Evolutionary conservation across 2,329 filamentous ascomycete genomes (phyloP), one percentile per base, ranked within the genome.

Genomic region (Stemphylium beticola): DNA sequence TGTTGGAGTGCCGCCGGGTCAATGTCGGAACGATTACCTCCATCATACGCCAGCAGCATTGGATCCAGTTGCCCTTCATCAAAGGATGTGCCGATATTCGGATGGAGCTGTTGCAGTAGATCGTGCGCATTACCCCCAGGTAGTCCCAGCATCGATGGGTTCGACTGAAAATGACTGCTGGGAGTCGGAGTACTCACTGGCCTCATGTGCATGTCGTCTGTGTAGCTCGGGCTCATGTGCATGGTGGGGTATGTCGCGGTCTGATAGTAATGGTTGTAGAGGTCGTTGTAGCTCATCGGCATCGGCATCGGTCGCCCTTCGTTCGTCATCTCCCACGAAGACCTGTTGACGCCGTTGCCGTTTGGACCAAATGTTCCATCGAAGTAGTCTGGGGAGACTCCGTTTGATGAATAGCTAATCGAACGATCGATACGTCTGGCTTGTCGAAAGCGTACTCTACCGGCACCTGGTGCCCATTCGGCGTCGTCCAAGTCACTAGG

Each of bases 191-290:
- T 62, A 38, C 74, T 72, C 22, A 75, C 73, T 49, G 73, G 78
- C 53, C 72, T 78, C 66, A 82, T 76, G 26, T 76, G 73, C 39
- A 82, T 66, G 12, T 76, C 71, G 24, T 74, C 71, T 41, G 67
- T 57, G 26, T 70, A 65, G n/a, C 51, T 57, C 7, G 57, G 49
- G 15, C 48, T 58, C 49, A 70, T 64, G 20, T 58, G 60, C 57
- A 74, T 66, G 41, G 69, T 75, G 15, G 77, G 78, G 41, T 80
- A 78, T 34, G 81, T 67, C 3, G 74, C 73, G n/a, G 77, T 76
- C 52, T 84, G 80, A 60, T 82, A 81, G 66, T 83, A 85, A 40
- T 83, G 79, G 29, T 78, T 77, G 50, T 77, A 77, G 43, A 77
- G 63, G 37, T 79, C 77, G 15, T 71, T 71, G 34, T 77, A 73